A percentile compares a stretch with the other conserved stretches of the same genome.
phyloP scores from a whole-genome alignment of 257 asterid genomes.

The Solanum dulcamara region DNA sequence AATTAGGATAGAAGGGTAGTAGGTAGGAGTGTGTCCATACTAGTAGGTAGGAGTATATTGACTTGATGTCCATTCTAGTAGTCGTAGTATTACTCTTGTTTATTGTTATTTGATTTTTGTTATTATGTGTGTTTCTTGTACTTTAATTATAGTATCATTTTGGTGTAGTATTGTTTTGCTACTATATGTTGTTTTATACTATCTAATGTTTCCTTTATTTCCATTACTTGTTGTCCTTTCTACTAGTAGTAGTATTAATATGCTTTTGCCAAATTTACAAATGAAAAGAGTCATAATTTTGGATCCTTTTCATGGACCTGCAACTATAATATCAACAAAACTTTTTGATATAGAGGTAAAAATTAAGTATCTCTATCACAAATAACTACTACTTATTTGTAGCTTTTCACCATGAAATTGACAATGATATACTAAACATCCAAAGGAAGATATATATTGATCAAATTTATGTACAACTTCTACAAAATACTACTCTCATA shows the following conservation, averaged over 20 bases:
- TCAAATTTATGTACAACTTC: not conserved
- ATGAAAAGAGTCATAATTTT: not conserved
- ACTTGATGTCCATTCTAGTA: not conserved
- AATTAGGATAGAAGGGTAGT: too few relatives aligned
- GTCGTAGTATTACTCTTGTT: not conserved
- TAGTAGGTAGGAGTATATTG: too few relatives aligned
- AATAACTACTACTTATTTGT: not conserved
- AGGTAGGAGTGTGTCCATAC: not conserved
- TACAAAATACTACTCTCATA: not conserved
- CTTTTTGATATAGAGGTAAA: not conserved
- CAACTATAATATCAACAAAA: not conserved
- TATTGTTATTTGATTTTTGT: too few relatives aligned
- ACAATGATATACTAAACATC: not conserved
- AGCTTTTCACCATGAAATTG: not conserved
- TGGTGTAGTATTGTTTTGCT: not conserved
- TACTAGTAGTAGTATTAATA: not conserved
- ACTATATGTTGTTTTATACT: too few relatives aligned
- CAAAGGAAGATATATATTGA: not conserved
- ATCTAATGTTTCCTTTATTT: too few relatives aligned
- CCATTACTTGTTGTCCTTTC: not conserved
- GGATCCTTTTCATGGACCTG: not conserved
- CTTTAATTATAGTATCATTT: too few relatives aligned
- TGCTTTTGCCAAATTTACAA: not conserved
- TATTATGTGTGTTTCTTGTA: not conserved
- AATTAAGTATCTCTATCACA: not conserved